Evolutionary conservation across 2,329 filamentous ascomycete species (phyloP).

Genomic region (Nigrospora sphaerica): DNA sequence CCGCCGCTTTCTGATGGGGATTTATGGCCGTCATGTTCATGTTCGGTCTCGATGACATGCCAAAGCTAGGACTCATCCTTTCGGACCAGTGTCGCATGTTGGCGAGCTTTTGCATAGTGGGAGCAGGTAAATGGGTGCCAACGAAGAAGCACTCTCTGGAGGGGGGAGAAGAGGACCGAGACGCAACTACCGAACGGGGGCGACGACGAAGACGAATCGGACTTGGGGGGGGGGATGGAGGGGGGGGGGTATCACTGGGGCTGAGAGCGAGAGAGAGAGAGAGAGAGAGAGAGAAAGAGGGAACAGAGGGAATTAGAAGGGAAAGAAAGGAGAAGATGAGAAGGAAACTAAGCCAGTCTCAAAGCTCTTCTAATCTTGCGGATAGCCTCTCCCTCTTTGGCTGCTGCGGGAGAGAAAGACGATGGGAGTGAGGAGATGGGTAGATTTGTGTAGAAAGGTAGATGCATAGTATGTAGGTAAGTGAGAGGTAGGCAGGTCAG

Average conservation of each 20-base stretch:
- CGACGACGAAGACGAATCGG: constrained; percentile 5
- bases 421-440: no score
- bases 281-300: constrained; percentile 2
- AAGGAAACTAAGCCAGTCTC: no score
- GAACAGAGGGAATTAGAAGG: not conserved
- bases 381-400: no score
- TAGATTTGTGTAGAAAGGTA: no score
- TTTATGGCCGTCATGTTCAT: constrained; percentile 50
- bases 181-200: no score
- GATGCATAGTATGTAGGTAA: no score
- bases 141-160: not conserved
- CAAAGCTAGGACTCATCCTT: constrained; percentile 62
- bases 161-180: no score
- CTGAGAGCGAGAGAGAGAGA: constrained; percentile 11
- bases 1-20: constrained; percentile 49
- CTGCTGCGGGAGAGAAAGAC: no score
- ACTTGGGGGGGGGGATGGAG: constrained; percentile 6
- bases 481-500: no score
- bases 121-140: not conserved
- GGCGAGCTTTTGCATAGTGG: constrained; percentile 63
- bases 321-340: no score
- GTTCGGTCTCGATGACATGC: constrained; percentile 50
- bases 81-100: constrained; percentile 68
- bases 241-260: constrained; percentile 16
- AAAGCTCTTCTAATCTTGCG: no score